Percentiles rank a stretch among this genome's conserved stretches.
Conservation (phyloP, 441 rosid genomes). For the Biscutella laevigata region DNA sequence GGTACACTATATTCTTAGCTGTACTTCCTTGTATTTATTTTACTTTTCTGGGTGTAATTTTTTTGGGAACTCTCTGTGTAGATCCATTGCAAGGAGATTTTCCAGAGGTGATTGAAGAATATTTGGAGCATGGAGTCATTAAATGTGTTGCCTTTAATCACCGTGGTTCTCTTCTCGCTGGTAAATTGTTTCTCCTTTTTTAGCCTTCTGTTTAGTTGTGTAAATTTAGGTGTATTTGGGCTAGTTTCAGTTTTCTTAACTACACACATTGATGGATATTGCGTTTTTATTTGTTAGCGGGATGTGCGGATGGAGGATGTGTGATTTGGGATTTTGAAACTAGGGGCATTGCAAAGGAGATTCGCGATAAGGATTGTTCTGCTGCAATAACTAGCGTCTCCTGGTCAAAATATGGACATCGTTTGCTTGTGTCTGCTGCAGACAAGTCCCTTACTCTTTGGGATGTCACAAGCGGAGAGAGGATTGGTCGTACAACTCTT, state of each 20-base stretch:
- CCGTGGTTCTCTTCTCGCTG: slow-evolving; percentile 96
- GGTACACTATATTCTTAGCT: slow-evolving; percentile 30
- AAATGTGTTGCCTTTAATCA: slow-evolving; percentile 94
- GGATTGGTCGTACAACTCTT: slow-evolving; percentile 51
- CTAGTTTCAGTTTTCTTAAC: not conserved
- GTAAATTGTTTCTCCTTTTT: slow-evolving; percentile 23
- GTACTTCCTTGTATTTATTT: not conserved
- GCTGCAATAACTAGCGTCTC: slow-evolving; percentile 87
- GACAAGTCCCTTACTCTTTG: slow-evolving; percentile 87
- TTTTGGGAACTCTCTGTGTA: slow-evolving; percentile 10
- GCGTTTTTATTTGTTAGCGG: slow-evolving; percentile 43
- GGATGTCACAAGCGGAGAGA: slow-evolving; percentile 71
- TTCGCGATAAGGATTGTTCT: slow-evolving; percentile 56
- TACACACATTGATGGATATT: slow-evolving; percentile 8
- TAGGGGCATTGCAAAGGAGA: slow-evolving; percentile 83
- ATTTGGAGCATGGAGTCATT: slow-evolving; percentile 84
- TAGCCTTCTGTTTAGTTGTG: not conserved
- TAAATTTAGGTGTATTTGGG: not conserved
- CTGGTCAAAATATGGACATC: slow-evolving; percentile 91
- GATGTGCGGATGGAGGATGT: slow-evolving; percentile 89
- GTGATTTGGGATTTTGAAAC: slow-evolving; percentile 97
- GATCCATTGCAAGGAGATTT: slow-evolving; percentile 99
- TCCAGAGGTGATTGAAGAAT: slow-evolving; percentile 96
- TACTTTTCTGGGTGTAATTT: not conserved
- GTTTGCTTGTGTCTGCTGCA: slow-evolving; percentile 83